Percentiles rank a stretch among this genome's conserved stretches.
Evolutionary conservation across 495 filamentous ascomycete genomes (phyloP).

Genomic region (Xylaria castorea): DNA sequence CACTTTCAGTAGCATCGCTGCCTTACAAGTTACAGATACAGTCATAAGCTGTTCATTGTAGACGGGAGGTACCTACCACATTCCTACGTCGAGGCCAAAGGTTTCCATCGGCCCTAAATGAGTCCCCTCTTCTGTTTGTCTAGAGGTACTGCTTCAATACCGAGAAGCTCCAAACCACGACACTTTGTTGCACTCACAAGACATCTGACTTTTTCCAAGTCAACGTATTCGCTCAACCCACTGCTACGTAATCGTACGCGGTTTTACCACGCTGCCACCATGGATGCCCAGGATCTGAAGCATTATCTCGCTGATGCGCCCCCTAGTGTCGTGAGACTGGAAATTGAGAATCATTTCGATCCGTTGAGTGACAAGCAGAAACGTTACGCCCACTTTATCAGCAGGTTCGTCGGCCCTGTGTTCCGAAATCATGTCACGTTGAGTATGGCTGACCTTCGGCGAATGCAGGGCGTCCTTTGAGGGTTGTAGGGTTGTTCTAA

Average conservation of each 20-base stretch:
- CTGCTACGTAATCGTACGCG: slow-evolving; percentile 2
- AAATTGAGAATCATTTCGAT: slow-evolving; percentile 89
- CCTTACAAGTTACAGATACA: slow-evolving; percentile 14
- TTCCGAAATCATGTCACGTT: slow-evolving; percentile 16
- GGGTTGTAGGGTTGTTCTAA: slow-evolving; percentile 83
- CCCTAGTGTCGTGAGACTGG: slow-evolving; percentile 81
- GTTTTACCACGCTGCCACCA: slow-evolving; percentile 32
- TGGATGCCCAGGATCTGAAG: slow-evolving; percentile 60
- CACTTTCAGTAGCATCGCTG: neutral
- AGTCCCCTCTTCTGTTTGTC: slow-evolving; percentile 32
- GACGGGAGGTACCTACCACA: slow-evolving; percentile 1
- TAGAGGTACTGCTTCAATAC: slow-evolving; percentile 38
- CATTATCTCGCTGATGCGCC: slow-evolving; percentile 91
- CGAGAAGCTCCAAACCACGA: slow-evolving; percentile 28
- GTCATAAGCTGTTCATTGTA: neutral
- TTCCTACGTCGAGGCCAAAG: neutral
- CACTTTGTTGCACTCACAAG: slow-evolving; percentile 23
- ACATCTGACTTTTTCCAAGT: neutral
- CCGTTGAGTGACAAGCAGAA: slow-evolving; percentile 78
- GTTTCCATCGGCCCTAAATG: slow-evolving; percentile 33
- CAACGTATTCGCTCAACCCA: neutral
- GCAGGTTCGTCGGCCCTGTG: slow-evolving; percentile 61
- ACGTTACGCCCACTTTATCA: slow-evolving; percentile 92
- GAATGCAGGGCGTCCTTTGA: slow-evolving; percentile 75
- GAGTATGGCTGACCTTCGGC: slow-evolving; percentile 6